Evolutionary conservation across 2,329 filamentous ascomycete genomes (phyloP).

Genomic region (Mariannaea elegans): DNA sequence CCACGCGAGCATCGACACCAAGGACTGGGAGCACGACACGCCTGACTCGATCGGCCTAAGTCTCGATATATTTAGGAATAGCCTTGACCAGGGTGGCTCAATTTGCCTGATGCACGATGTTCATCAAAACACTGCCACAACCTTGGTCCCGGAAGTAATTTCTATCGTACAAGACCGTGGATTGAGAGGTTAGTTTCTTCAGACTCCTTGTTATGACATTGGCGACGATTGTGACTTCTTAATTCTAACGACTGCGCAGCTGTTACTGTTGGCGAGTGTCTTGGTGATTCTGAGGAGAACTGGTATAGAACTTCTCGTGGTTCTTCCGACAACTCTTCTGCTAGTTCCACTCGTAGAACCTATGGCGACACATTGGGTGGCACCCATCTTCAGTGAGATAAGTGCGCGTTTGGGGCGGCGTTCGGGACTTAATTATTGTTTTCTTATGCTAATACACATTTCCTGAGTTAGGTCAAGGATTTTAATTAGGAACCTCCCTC

Average conservation of each 20-base stretch:
- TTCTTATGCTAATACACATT: too few species aligned
- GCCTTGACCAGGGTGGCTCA: conserved; percentile 44
- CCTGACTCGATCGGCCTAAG: conserved; percentile 54
- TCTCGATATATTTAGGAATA: conserved; percentile 41
- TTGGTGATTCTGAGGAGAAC: conserved; percentile 18
- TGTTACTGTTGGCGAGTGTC: conserved; percentile 26
- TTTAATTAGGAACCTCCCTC: too few species aligned
- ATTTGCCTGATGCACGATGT: conserved; percentile 60
- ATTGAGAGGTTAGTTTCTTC: conserved; percentile 9
- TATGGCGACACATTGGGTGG: too few species aligned
- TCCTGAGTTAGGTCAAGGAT: too few species aligned
- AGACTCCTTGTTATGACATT: too few species aligned
- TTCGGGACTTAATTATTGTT: too few species aligned
- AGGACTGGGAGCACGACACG: conserved; percentile 60
- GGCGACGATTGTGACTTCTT: too few species aligned
- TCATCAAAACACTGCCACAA: conserved; percentile 51
- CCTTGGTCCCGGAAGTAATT: conserved; percentile 39
- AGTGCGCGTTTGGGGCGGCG: too few species aligned
- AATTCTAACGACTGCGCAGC: too few species aligned
- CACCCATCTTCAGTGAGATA: too few species aligned
- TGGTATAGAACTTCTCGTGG: conserved; percentile 16
- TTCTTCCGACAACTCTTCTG: background rate
- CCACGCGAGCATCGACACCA: conserved; percentile 64
- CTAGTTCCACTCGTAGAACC: too few species aligned
- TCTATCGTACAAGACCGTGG: conserved; percentile 6